A percentile compares a stretch with the other conserved stretches of the same genome.
phyloP scores from a whole-genome alignment of 306 rosid species.

The Vigna reflexopilosa region DNA sequence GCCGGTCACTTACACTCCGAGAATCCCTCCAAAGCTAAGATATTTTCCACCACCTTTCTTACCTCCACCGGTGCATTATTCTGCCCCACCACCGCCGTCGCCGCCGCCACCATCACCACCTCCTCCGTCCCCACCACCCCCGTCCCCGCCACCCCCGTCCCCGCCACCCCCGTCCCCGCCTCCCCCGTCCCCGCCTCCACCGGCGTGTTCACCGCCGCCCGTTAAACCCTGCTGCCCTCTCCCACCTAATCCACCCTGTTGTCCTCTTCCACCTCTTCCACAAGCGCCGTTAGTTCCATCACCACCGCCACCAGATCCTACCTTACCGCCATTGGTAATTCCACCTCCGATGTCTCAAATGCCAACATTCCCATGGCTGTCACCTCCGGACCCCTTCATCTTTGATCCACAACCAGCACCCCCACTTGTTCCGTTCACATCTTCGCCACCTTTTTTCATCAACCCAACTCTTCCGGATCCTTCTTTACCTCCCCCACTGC shows the following conservation, averaged over 20 bases:
- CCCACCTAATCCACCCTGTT: slow-evolving; percentile 2
- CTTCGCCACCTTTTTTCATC: slow-evolving; percentile 52
- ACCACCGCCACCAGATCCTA: slow-evolving; percentile 43
- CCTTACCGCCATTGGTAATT: slow-evolving; percentile 58
- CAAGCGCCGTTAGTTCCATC: slow-evolving; percentile 39
- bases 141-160: slow-evolving; percentile 32
- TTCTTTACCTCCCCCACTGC: slow-evolving; percentile 13
- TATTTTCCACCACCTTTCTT: not conserved
- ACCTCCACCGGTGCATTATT: not conserved
- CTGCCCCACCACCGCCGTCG: slow-evolving; percentile 9
- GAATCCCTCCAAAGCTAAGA: not conserved
- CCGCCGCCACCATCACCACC: slow-evolving; percentile 17
- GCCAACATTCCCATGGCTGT: slow-evolving; percentile 57
- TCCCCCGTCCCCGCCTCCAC: slow-evolving; percentile 13
- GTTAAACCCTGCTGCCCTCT: slow-evolving; percentile 41
- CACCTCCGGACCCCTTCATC: slow-evolving; percentile 47
- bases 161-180: not conserved
- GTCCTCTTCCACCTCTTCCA: not conserved
- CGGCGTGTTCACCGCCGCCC: slow-evolving; percentile 19
- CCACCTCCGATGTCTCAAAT: slow-evolving; percentile 53
- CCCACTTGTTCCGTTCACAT: slow-evolving; percentile 32
- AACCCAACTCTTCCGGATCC: slow-evolving; percentile 46
- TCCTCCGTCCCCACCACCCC: not conserved
- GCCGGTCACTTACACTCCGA: not conserved
- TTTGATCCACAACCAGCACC: slow-evolving; percentile 30